phyloP scores from a whole-genome alignment of 163 green algal genomes.

The Chlorella variabilis region DNA sequence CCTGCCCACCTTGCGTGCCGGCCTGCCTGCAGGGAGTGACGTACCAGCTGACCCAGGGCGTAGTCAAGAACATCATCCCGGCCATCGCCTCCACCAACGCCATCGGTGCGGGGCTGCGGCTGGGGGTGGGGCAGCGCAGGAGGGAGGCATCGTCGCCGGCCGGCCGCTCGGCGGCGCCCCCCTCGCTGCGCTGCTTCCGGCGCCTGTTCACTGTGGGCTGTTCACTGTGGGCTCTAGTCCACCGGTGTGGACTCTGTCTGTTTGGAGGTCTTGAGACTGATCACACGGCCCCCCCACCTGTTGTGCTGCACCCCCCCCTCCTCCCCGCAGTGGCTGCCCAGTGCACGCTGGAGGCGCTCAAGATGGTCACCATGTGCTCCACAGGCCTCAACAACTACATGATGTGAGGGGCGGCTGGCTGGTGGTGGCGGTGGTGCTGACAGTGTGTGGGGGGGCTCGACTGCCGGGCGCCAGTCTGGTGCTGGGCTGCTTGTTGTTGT shows the following conservation, averaged over 20 bases:
- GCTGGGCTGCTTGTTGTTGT: too few species aligned
- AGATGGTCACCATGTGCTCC: constrained; percentile 92
- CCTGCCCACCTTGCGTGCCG: too few species aligned
- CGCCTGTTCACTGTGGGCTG: too few species aligned
- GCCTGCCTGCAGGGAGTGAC: constrained; percentile 85
- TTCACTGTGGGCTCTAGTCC: too few species aligned
- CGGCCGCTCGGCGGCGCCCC: too few species aligned
- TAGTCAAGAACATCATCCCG: constrained; percentile 99
- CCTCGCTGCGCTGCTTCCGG: too few species aligned
- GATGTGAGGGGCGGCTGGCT: constrained; percentile 77
- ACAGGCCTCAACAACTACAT: constrained; percentile 96
- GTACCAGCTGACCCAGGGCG: constrained; percentile 89
- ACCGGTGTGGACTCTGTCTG: too few species aligned
- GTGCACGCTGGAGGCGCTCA: constrained; percentile 96
- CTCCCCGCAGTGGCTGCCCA: constrained; percentile 72
- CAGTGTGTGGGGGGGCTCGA: too few species aligned
- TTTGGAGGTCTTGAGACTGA: too few species aligned
- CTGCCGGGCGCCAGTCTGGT: not conserved
- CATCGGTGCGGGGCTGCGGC: constrained; percentile 60
- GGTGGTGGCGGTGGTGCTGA: not conserved
- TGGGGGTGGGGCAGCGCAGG: too few species aligned
- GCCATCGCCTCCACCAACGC: constrained; percentile 99
- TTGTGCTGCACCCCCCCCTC: not conserved
- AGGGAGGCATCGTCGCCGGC: too few species aligned
- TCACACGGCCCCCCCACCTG: too few species aligned